Conservation (phyloP, 108 stramenopile species). For the Chaetoceros tenuissimus region DNA sequence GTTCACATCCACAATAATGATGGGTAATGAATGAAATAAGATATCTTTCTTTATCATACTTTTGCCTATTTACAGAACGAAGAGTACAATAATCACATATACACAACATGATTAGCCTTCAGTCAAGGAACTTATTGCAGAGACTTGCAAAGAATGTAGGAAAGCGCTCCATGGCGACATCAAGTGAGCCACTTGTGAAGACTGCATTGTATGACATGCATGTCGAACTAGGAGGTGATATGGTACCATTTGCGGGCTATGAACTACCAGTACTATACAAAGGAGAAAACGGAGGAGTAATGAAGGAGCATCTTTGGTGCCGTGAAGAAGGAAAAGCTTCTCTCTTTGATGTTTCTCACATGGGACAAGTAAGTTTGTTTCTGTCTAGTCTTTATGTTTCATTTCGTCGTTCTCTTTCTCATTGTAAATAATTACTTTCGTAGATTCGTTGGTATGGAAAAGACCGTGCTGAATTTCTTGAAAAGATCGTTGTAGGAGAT, state of each 20-base stretch:
- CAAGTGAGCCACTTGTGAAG: slow-evolving; percentile 44
- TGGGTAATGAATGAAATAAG: no score
- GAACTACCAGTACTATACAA: slow-evolving; percentile 95
- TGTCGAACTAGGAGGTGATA: slow-evolving; percentile 87
- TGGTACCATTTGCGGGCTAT: slow-evolving; percentile 99
- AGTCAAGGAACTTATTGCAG: no score
- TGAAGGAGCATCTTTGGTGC: slow-evolving; percentile 94
- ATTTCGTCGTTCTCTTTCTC: not conserved
- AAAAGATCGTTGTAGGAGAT: slow-evolving; percentile 89
- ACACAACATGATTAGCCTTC: no score
- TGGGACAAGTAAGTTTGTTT: slow-evolving; percentile 85
- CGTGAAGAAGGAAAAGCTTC: slow-evolving; percentile 69
- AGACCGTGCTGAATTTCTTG: slow-evolving; percentile 82
- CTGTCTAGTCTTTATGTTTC: not conserved
- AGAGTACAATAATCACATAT: no score
- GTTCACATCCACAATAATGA: no score
- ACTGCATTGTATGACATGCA: slow-evolving; percentile 88
- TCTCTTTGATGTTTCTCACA: slow-evolving; percentile 98
- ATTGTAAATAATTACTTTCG: not conserved
- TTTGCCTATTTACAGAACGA: no score
- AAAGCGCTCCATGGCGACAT: slow-evolving; percentile 11
- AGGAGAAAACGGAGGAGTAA: slow-evolving; percentile 84
- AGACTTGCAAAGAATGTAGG: no score
- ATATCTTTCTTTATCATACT: no score
- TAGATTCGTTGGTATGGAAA: slow-evolving; percentile 92